phyloP scores from a whole-genome alignment of 2,329 filamentous ascomycete species.

The Dothistroma pini region DNA sequence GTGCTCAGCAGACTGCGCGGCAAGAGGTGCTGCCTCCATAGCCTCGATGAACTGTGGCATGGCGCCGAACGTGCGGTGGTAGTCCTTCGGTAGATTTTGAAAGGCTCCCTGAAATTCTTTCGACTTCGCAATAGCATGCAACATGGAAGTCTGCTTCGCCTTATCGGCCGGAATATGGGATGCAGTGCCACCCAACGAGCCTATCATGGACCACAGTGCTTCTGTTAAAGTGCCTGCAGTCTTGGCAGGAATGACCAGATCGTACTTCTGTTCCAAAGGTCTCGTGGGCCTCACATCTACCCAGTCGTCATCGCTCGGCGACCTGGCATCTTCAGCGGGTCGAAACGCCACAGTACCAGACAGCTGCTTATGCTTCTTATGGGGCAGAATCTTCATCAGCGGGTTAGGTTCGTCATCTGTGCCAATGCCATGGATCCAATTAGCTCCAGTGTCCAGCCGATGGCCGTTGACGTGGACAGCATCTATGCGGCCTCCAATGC shows the following conservation, averaged over 20 bases:
- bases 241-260: conserved; percentile 19
- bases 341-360: conserved; percentile 19
- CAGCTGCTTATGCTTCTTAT: conserved; percentile 19
- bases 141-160: conserved; percentile 20
- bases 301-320: conserved; percentile 11
- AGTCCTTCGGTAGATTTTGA: conserved; percentile 15
- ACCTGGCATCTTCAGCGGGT: conserved; percentile 1
- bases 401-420: conserved; percentile 25
- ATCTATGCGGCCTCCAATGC: conserved; percentile 26
- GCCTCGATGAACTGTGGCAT: conserved; percentile 26
- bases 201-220: conserved; percentile 22
- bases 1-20: conserved; percentile 25
- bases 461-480: conserved; percentile 22
- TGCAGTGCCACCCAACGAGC: conserved; percentile 18
- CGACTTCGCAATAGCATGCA: conserved; percentile 16
- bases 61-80: conserved; percentile 15
- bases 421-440: conserved; percentile 29
- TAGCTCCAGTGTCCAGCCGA: conserved; percentile 26
- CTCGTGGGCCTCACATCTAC: conserved; percentile 3
- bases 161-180: conserved; percentile 6
- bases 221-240: conserved; percentile 14
- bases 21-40: conserved; percentile 27
- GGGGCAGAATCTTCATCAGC: conserved; percentile 23
- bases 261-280: not conserved
- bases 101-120: conserved; percentile 15